Percentiles rank a stretch among this genome's conserved stretches.
These are phyloP conservation scores for Camelina hispida DNA, from an alignment of 345 rosid species.

Conservation along the genomic window DNA sequence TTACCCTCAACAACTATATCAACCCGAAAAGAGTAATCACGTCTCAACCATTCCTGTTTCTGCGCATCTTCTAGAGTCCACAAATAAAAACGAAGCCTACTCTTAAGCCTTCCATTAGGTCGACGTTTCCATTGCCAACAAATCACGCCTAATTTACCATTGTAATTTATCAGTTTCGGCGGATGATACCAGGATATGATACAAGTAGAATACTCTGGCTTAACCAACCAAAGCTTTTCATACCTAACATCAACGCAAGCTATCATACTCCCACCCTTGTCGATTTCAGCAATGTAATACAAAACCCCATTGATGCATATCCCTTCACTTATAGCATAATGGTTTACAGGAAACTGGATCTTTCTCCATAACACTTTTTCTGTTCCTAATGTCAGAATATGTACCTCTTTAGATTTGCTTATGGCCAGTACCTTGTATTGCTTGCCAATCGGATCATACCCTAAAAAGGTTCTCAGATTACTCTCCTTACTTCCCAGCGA, in stretches of 20 bases:
- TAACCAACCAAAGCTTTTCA: neutral
- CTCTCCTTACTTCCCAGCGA: neutral
- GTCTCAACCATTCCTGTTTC: too few relatives aligned
- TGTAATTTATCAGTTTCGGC: too few relatives aligned
- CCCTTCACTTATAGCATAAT: neutral
- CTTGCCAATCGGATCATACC: slow-evolving; percentile 12
- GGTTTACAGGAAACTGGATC: neutral
- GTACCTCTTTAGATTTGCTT: fast-evolving
- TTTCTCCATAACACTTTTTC: neutral
- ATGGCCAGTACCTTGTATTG: neutral
- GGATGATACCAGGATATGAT: too few relatives aligned
- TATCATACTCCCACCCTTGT: neutral
- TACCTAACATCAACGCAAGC: neutral
- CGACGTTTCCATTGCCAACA: too few relatives aligned
- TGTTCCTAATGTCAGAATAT: neutral
- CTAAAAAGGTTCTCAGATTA: neutral
- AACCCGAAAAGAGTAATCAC: too few relatives aligned
- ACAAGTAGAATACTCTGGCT: too few relatives aligned
- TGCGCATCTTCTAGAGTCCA: too few relatives aligned
- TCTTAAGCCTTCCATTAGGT: too few relatives aligned
- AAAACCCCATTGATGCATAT: slow-evolving; percentile 8
- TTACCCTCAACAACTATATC: too few relatives aligned
- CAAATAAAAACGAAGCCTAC: too few relatives aligned
- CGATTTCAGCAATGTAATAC: neutral
- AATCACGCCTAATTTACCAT: too few relatives aligned